Percentiles rank a stretch among this genome's conserved stretches.
phyloP scores from a whole-genome alignment of 1,284 basidiomycete species.

The Porodaedalea pini region DNA sequence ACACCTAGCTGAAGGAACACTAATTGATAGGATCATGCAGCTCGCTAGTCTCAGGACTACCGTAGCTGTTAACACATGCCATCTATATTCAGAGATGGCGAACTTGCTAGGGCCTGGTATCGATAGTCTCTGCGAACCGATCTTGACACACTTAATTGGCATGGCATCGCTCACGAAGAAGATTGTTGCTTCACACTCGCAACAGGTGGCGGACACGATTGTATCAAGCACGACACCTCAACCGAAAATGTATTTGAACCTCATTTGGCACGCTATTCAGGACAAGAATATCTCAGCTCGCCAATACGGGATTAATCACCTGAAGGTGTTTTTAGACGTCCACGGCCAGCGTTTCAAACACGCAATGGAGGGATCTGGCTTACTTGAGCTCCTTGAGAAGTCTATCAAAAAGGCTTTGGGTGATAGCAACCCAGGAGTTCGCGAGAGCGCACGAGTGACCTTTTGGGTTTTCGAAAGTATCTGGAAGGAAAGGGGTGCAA shows the following conservation, averaged over 20 bases:
- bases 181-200: conserved; percentile 84
- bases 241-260: conserved; percentile 66
- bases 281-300: conserved; percentile 86
- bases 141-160: conserved; percentile 74
- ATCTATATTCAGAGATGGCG: conserved; percentile 77
- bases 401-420: conserved; percentile 66
- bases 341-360: conserved; percentile 63
- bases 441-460: conserved; percentile 66
- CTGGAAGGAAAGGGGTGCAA: conserved; percentile 68
- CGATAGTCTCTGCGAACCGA: conserved; percentile 74
- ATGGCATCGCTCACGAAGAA: conserved; percentile 97
- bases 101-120: conserved; percentile 63
- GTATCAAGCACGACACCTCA: conserved; percentile 71
- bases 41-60: conserved; percentile 90
- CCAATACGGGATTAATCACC: conserved; percentile 61
- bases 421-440: conserved; percentile 80
- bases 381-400: conserved; percentile 69
- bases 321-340: conserved; percentile 69
- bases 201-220: conserved; percentile 66
- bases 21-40: conserved; percentile 38
- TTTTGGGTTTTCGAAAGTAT: conserved; percentile 82
- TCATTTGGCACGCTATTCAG: conserved; percentile 70
- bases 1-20: conserved; percentile 5
- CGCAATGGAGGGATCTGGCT: conserved; percentile 63
- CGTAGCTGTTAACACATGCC: conserved; percentile 77